Evolutionary conservation across 2,329 filamentous ascomycete genomes (phyloP).

Genomic region (Pseudogymnoascus sp.): DNA sequence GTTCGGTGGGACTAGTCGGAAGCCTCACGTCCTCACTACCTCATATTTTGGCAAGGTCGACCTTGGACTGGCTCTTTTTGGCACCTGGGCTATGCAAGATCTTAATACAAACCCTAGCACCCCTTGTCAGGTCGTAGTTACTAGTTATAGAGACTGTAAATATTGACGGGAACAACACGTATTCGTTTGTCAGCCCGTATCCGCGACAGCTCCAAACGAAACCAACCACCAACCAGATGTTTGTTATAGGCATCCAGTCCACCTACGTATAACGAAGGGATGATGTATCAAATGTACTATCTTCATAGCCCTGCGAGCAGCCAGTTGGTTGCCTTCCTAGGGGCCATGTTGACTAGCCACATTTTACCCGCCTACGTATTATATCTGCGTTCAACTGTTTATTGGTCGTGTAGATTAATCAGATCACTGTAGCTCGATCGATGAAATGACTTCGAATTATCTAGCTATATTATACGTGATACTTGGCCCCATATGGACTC

Average conservation of each 20-base stretch:
- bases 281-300: background rate
- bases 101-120: background rate
- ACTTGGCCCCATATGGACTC: background rate
- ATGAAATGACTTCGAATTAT: background rate
- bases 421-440: background rate
- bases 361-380: background rate
- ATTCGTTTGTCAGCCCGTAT: background rate
- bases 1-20: background rate
- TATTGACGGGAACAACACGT: background rate
- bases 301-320: background rate
- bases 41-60: conserved; percentile 1
- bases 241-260: background rate
- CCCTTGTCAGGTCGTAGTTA: background rate
- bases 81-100: background rate
- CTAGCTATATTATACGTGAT: background rate
- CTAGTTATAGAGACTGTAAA: background rate
- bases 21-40: background rate
- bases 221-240: background rate
- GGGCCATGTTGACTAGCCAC: background rate
- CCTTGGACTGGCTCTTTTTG: background rate
- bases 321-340: background rate
- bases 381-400: background rate
- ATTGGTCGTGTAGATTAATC: background rate
- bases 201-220: background rate
- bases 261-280: background rate